These are phyloP conservation scores for Fagus crenata DNA, from an alignment of 306 rosid genomes.

Conservation along the genomic window DNA sequence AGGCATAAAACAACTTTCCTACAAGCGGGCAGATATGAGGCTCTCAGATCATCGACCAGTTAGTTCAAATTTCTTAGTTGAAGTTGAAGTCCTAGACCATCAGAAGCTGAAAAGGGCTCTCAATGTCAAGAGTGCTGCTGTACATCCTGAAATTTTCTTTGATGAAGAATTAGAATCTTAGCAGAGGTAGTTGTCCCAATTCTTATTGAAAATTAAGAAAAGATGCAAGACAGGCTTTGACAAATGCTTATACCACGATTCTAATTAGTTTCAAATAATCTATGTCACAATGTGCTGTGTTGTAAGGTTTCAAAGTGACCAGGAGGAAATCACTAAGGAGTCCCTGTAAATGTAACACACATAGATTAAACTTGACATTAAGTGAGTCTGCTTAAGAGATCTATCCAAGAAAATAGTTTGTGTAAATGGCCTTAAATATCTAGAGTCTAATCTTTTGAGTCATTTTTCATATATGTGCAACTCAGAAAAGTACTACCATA, in stretches of 20 bases:
- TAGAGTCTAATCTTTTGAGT: background rate
- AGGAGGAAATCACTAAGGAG: background rate
- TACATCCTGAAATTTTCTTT: slow-evolving; percentile 63
- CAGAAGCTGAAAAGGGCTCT: slow-evolving; percentile 76
- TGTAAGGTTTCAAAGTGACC: background rate
- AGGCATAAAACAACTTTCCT: slow-evolving; percentile 74
- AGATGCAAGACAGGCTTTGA: background rate
- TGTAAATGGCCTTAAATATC: no score
- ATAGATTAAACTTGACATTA: background rate
- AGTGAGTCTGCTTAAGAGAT: background rate
- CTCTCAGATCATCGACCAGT: slow-evolving; percentile 90
- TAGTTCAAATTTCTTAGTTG: slow-evolving; percentile 64
- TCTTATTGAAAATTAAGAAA: background rate
- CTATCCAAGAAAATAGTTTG: no score
- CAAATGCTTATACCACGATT: background rate
- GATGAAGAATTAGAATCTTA: slow-evolving; percentile 42
- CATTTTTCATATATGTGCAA: background rate
- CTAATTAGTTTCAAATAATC: background rate
- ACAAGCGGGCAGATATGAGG: slow-evolving; percentile 57
- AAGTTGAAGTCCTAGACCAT: slow-evolving; percentile 85
- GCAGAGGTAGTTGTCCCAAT: slow-evolving; percentile 19
- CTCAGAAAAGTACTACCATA: background rate
- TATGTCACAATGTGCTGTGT: background rate
- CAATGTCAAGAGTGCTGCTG: slow-evolving; percentile 54
- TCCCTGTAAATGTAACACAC: background rate